Evolutionary conservation across 2,329 filamentous ascomycete species (phyloP).

Genomic region (Setomelanomma holmii): DNA sequence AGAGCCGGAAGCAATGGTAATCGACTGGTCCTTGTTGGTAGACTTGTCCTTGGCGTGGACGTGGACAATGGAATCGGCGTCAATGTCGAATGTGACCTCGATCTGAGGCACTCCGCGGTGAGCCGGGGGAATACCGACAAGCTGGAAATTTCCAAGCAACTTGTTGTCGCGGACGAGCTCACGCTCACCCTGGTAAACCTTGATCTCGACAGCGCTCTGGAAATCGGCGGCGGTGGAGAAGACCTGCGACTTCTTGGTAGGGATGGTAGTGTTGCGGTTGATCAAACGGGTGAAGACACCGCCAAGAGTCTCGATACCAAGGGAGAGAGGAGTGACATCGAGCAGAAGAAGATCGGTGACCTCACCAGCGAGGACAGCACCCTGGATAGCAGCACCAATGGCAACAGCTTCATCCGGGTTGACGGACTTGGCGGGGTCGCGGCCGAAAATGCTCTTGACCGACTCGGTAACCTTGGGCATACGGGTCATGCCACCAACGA

Average conservation of each 20-base stretch:
- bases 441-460: constrained; percentile 95
- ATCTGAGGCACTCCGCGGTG: constrained; percentile 96
- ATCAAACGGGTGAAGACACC: constrained; percentile 98
- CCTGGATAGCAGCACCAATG: constrained; percentile 96
- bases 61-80: constrained; percentile 96
- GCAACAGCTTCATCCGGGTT: constrained; percentile 99
- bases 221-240: constrained; percentile 98
- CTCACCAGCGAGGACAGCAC: constrained; percentile 94
- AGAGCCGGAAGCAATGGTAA: constrained; percentile 97
- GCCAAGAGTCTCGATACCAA: constrained; percentile 97
- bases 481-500: constrained; percentile 98
- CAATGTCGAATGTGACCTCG: constrained; percentile 98
- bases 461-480: constrained; percentile 98
- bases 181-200: constrained; percentile 99
- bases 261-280: constrained; percentile 99
- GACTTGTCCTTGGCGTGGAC: constrained; percentile 99
- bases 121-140: constrained; percentile 93
- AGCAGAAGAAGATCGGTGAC: constrained; percentile 95
- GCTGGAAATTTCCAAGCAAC: constrained; percentile 98
- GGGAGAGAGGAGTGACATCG: constrained; percentile 93
- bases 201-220: constrained; percentile 99
- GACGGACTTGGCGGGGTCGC: constrained; percentile 95
- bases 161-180: constrained; percentile 99
- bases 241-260: constrained; percentile 98
- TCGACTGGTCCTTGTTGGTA: constrained; percentile 99